Percentiles rank a stretch among this genome's conserved stretches.
Conservation (phyloP, 2,329 filamentous ascomycete genomes). For the Volutella citrinella region DNA sequence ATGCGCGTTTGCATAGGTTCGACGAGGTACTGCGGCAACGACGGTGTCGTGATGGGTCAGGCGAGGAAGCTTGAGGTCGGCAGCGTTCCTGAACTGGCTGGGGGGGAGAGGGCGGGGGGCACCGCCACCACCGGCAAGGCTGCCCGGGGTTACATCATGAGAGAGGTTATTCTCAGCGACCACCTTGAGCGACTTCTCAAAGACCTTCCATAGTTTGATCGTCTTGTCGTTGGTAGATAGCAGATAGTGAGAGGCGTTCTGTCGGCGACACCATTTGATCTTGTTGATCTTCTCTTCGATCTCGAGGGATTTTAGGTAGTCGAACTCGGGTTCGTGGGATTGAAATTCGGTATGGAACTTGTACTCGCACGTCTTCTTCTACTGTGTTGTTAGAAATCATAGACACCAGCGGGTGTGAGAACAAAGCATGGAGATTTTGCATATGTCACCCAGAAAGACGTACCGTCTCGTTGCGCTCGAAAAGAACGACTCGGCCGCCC, state of each 20-base stretch:
- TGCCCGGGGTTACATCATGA: constrained; percentile 81
- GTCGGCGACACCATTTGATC: constrained; percentile 98
- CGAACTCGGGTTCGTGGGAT: constrained; percentile 98
- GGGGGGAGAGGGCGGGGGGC: constrained; percentile 66
- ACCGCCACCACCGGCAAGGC: constrained; percentile 71
- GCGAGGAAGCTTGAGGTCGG: constrained; percentile 87
- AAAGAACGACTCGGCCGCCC: constrained; percentile 79
- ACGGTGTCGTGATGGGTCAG: constrained; percentile 98
- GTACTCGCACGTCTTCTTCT: constrained; percentile 99
- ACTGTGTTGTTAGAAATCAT: constrained; percentile 16
- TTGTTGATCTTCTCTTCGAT: constrained; percentile 99
- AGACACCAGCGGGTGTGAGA: constrained; percentile 1
- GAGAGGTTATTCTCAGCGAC: constrained; percentile 99
- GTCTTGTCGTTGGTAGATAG: constrained; percentile 99
- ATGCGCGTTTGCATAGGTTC: constrained; percentile 97
- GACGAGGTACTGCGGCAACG: constrained; percentile 89
- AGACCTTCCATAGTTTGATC: constrained; percentile 99
- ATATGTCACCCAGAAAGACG: too few species aligned
- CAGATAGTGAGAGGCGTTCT: constrained; percentile 97
- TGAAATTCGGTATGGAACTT: constrained; percentile 99
- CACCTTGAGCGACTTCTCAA: constrained; percentile 98
- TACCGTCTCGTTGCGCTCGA: constrained; percentile 95
- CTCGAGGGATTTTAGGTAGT: constrained; percentile 98
- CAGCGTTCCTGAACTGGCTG: constrained; percentile 73
- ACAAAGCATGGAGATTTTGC: neutral